Percentiles rank a stretch among this genome's conserved stretches.
Conservation (phyloP, 148 eudicot genomes). For the Rhododendron ferrugineum region DNA sequence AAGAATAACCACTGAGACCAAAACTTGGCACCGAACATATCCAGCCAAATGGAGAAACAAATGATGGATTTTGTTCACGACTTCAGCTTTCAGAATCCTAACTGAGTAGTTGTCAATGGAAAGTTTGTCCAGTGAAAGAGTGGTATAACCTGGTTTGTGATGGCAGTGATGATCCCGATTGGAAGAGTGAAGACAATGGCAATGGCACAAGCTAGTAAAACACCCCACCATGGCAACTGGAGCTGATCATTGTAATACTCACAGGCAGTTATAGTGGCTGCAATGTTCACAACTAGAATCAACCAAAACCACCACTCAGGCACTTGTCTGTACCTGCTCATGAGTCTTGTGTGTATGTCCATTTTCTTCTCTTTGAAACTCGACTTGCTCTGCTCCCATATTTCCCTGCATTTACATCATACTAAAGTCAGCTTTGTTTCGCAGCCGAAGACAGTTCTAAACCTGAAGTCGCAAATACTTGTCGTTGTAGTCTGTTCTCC, state of each 20-base stretch:
- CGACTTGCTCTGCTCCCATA: conserved; percentile 93
- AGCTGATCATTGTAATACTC: conserved; percentile 94
- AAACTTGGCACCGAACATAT: not conserved
- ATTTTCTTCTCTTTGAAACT: conserved; percentile 65
- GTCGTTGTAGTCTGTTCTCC: not conserved
- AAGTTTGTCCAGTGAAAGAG: not conserved
- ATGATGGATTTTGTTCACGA: not conserved
- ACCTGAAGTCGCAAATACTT: not conserved
- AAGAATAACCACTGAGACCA: not conserved
- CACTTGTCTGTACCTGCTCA: conserved; percentile 79
- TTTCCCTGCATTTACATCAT: conserved; percentile 49
- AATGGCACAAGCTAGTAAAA: conserved; percentile 75
- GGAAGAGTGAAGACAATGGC: conserved; percentile 96
- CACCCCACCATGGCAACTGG: conserved; percentile 99
- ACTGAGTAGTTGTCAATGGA: not conserved
- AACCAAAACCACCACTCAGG: conserved; percentile 99
- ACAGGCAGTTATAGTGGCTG: conserved; percentile 66
- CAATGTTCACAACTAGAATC: conserved; percentile 61
- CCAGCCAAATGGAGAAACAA: not conserved
- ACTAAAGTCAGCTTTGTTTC: not conserved
- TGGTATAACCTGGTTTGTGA: conserved; percentile 73
- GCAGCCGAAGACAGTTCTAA: not conserved
- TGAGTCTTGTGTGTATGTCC: conserved; percentile 85
- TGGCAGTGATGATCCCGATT: conserved; percentile 88
- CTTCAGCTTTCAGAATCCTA: not conserved